Evolutionary conservation across 768 basidiomycete genomes (phyloP).

Genomic region (Suillus decipiens): DNA sequence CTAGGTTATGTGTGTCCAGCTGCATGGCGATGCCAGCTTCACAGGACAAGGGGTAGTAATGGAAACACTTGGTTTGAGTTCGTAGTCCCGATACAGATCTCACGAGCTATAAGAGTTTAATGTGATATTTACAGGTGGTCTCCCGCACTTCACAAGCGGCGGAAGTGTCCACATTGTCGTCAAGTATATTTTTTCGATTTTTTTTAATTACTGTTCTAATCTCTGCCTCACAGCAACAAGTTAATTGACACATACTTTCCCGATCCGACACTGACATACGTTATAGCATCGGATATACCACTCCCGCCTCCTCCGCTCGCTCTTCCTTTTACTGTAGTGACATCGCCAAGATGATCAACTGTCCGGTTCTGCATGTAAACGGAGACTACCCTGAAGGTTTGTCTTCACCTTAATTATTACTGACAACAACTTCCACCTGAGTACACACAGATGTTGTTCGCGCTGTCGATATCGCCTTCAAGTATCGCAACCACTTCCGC

Average conservation of each 20-base stretch:
- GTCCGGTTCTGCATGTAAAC: constrained; percentile 88
- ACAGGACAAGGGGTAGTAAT: constrained; percentile 89
- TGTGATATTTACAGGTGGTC: constrained; percentile 53
- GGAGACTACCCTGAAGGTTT: constrained; percentile 86
- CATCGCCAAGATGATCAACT: constrained; percentile 86
- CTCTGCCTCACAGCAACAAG: constrained; percentile 53
- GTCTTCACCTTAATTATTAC: background rate
- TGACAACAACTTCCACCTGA: background rate
- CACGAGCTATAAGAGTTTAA: background rate
- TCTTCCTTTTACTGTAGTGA: constrained; percentile 90
- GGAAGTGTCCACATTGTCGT: constrained; percentile 91
- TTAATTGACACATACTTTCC: constrained; percentile 25
- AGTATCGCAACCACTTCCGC: constrained; percentile 83
- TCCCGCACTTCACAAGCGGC: constrained; percentile 90
- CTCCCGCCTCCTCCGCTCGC: constrained; percentile 79
- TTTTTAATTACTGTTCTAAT: background rate
- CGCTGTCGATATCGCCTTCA: constrained; percentile 86
- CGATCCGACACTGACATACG: background rate
- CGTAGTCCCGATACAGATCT: constrained; percentile 23
- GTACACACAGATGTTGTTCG: constrained; percentile 68
- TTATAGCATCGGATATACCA: constrained; percentile 86
- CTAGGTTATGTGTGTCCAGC: constrained; percentile 83
- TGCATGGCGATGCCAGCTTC: constrained; percentile 93
- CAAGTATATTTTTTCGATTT: constrained; percentile 57
- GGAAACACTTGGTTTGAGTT: constrained; percentile 83